Percentiles rank a stretch among this genome's conserved stretches.
phyloP scores from a whole-genome alignment of 371 early-diverging fungal genomes.

The Lichtheimia hyalospora region DNA sequence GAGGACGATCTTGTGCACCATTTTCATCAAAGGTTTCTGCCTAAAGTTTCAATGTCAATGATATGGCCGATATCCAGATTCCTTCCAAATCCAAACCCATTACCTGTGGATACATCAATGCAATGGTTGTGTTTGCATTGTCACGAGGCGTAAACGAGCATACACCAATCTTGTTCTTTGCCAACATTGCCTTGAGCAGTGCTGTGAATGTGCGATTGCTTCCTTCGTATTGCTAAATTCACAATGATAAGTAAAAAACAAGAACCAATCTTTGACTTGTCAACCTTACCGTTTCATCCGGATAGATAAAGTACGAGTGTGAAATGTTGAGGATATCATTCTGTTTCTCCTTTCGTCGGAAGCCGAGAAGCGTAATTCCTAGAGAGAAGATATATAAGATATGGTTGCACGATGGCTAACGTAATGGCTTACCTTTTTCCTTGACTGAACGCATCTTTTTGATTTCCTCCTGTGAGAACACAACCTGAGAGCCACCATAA shows the following conservation, averaged over 20 bases:
- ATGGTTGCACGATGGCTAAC: neutral
- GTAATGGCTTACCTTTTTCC: no score
- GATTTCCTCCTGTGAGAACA: slow-evolving; percentile 64
- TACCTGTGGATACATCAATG: slow-evolving; percentile 69
- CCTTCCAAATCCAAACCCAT: neutral
- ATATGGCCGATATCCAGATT: neutral
- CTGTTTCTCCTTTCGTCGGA: slow-evolving; percentile 44
- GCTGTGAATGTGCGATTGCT: slow-evolving; percentile 68
- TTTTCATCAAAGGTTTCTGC: slow-evolving; percentile 31
- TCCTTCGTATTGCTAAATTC: slow-evolving; percentile 50
- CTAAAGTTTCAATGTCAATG: neutral
- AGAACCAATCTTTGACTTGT: neutral
- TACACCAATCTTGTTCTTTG: slow-evolving; percentile 57
- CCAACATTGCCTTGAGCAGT: slow-evolving; percentile 52
- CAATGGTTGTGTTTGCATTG: slow-evolving; percentile 53
- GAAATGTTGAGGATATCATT: slow-evolving; percentile 55
- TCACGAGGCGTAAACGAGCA: slow-evolving; percentile 58
- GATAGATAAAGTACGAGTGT: slow-evolving; percentile 71
- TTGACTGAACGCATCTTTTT: slow-evolving; percentile 35
- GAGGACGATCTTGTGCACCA: slow-evolving; percentile 45
- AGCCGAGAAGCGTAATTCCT: slow-evolving; percentile 69
- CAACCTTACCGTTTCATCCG: slow-evolving; percentile 65
- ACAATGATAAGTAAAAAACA: neutral
- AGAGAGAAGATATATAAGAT: slow-evolving; percentile 7
- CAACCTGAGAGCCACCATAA: slow-evolving; percentile 59